phyloP scores from a whole-genome alignment of 805 yeast genomes.

The Kodamaea kaohsiungensis region DNA sequence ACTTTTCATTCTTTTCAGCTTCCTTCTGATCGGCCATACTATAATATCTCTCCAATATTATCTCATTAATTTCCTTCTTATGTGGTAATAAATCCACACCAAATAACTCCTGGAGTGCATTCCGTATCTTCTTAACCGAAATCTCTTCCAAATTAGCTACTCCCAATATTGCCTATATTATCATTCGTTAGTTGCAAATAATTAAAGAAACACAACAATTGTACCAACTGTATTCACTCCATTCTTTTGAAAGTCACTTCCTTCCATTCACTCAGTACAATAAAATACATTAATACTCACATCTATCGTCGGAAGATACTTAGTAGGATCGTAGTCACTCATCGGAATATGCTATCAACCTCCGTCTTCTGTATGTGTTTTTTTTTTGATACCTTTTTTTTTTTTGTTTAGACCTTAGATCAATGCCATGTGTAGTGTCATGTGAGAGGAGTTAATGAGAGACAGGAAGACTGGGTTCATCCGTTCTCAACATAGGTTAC shows the following conservation, averaged over 20 bases:
- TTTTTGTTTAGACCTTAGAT: background rate
- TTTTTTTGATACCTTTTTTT: background rate
- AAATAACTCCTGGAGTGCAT: conserved; percentile 71
- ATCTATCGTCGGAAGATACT: conserved; percentile 64
- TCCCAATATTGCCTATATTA: conserved; percentile 60
- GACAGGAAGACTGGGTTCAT: background rate
- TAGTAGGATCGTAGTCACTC: conserved; percentile 22
- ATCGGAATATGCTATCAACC: background rate
- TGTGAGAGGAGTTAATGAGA: background rate
- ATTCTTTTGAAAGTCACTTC: background rate
- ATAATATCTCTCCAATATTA: conserved; percentile 61
- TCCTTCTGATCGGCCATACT: conserved; percentile 43
- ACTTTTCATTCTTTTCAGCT: conserved; percentile 23
- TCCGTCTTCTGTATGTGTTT: conserved; percentile 5
- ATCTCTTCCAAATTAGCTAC: conserved; percentile 70
- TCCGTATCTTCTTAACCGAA: conserved; percentile 69
- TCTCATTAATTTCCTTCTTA: conserved; percentile 56
- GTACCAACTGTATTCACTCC: background rate
- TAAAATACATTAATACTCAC: conserved; percentile 35
- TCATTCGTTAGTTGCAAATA: conserved; percentile 16
- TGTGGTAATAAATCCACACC: conserved; percentile 51
- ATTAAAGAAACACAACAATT: background rate
- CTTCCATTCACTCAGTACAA: background rate
- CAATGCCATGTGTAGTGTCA: background rate
- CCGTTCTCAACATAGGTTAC: background rate